Evolutionary conservation across 2,329 filamentous ascomycete species (phyloP).

Genomic region (Anisogramma anomala): DNA sequence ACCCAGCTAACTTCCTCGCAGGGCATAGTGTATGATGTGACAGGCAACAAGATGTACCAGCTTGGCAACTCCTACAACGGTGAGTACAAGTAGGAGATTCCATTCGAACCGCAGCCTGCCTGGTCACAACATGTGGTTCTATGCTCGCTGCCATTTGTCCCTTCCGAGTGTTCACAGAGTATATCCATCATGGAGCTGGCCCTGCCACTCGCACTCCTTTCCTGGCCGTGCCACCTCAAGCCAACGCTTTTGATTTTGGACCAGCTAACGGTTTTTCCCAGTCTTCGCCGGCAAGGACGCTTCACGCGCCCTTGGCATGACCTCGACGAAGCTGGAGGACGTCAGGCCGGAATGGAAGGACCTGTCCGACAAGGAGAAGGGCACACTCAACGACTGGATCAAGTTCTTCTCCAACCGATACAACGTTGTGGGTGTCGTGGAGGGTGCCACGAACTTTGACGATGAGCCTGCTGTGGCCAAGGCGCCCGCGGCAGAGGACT

Average conservation of each 20-base stretch:
- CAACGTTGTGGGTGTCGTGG: slow-evolving; percentile 67
- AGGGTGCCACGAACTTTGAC: slow-evolving; percentile 47
- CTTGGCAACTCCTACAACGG: slow-evolving; percentile 76
- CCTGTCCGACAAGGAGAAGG: slow-evolving; percentile 74
- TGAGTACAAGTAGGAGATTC: slow-evolving; percentile 33
- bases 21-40: slow-evolving; percentile 92
- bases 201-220: background rate
- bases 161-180: background rate
- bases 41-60: slow-evolving; percentile 75
- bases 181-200: too few species aligned
- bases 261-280: slow-evolving; percentile 27
- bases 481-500: slow-evolving; percentile 1
- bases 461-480: slow-evolving; percentile 1
- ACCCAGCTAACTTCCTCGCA: slow-evolving; percentile 34
- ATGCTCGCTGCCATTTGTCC: background rate
- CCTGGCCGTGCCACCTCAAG: background rate
- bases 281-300: slow-evolving; percentile 95
- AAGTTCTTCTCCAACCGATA: slow-evolving; percentile 97
- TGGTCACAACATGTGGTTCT: background rate
- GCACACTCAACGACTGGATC: slow-evolving; percentile 78
- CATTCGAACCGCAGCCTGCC: background rate
- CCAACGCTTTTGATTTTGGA: background rate
- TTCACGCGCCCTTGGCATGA: slow-evolving; percentile 79
- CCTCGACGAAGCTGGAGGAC: slow-evolving; percentile 76
- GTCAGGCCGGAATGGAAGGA: slow-evolving; percentile 73